Evolutionary conservation across 306 rosid species (phyloP), one percentile per base, ranked within the genome.

Genomic region (Cyclanthera cordifolia): DNA sequence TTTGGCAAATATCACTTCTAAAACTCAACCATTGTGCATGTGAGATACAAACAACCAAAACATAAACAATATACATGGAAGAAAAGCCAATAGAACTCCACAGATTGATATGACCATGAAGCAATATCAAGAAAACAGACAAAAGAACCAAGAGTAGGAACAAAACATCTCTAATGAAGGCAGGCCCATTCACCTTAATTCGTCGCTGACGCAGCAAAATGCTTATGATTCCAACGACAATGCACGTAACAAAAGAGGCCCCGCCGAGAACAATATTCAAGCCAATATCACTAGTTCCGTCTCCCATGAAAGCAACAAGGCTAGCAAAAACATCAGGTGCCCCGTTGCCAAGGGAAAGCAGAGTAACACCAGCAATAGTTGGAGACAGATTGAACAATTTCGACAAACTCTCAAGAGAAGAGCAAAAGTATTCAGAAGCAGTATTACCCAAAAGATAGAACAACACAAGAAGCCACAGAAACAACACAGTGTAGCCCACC

Each of bases 261-360:
- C 97, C 97, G 1, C 97, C 97, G 0, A 90, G 77, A n/a, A 88
- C 82, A 65, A 85, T 85, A 61, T 88, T 88, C 58, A 90, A 81
- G 8, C 97, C 93, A 45, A 90, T 74, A 14, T 72, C 88, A 1
- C 85, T 87, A 7, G 78, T 84, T 10, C 66, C 79, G 9, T 87
- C 71, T 4, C 80, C 78, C 11, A 86, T 84, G 84, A 90, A 87
- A 0, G 97, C 78, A 61, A 81, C 84, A 58, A 90, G 71, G 58
- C 87, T 84, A 0, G 97, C 77, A 68, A 91, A 91, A 11, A 91
- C 90, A 79, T 91, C 97, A 30, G 95, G 90, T 4, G 96, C 97
- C 0, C 97, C 97, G 56, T 91, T 91, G 34, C 97, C 96, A 0
- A 91, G 82, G 37, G 97, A 91, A 24, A 91, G 96, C 43, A 91